Evolutionary conservation across 2,329 filamentous ascomycete species (phyloP), one percentile per base, ranked within the genome.

Genomic region (Neofusicoccum laricinum): DNA sequence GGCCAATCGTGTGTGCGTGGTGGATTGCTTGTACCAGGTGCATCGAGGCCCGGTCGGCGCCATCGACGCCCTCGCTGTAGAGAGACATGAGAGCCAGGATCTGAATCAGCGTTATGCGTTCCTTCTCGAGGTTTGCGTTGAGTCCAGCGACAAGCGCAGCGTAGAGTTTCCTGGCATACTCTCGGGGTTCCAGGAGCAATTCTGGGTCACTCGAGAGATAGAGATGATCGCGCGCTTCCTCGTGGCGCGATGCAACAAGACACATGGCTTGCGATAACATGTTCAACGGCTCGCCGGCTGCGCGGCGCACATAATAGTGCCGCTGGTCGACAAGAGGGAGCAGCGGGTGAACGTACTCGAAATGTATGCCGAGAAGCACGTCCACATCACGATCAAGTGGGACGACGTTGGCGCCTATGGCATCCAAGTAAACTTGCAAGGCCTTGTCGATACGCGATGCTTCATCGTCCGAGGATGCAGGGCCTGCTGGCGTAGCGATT

Each of bases 11-110:
- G 64, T 82, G 80, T 3, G 78, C 79, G 66, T 82, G 79, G 51
- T 83, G 81, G 59, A 83, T 80, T 7, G 81, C 81, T 70, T 81
- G 79, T 0, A 77, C 77, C 4, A 82, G 71, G 59, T 79, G 77
- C 75, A 81, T 78, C 0, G 80, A 81, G 3, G 79, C 76, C 63
- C 80, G 78, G 65, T 81, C 80, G 2, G 78, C 77, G 17, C 80
- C 80, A 63, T 82, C 80, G 12, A 77, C 74, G 4, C 80, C 81
- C 71, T 83, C 80, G 57, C 74, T 77, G 66, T 83, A 79, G 2
- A 82, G 74, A 3, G 80, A 81, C 40, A 81, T 75, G 11, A 83
- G 68, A 15, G 81, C 79, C 36, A 81, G 70, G 17, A 79, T 77
- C 64, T 80, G 78, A 32, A 83, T 82, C 12, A 82, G 71, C 5